These are phyloP conservation scores for Trichoderma atrobrunneum DNA, from an alignment of 2,329 filamentous ascomycete genomes.

Conservation along the genomic window DNA sequence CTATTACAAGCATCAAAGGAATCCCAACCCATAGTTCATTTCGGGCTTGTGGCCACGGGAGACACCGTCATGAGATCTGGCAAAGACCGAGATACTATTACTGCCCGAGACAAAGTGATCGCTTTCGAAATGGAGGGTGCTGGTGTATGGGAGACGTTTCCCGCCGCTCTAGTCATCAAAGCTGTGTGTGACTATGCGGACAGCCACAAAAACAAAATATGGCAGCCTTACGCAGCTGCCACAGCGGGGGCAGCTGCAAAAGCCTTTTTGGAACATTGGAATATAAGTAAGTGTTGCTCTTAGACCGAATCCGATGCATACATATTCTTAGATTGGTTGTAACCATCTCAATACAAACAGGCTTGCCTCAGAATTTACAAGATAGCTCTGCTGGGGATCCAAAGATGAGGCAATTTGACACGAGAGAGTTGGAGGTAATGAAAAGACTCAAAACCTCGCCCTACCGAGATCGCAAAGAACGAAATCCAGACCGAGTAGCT, in stretches of 20 bases:
- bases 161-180: constrained; percentile 27
- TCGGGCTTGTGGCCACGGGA: constrained; percentile 22
- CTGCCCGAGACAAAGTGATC: constrained; percentile 13
- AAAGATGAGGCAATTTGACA: not conserved
- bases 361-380: not conserved
- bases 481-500: not conserved
- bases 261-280: not conserved
- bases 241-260: not conserved
- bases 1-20: accelerated
- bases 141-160: constrained; percentile 28
- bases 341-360: not conserved
- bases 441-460: constrained; percentile 7
- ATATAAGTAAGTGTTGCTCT: accelerated
- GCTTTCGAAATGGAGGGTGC: constrained; percentile 35
- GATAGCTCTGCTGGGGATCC: not conserved
- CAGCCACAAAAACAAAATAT: not conserved
- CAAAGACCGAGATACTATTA: constrained; percentile 33
- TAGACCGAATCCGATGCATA: accelerated
- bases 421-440: not conserved
- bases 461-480: constrained; percentile 16
- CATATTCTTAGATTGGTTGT: not conserved
- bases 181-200: not conserved
- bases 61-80: constrained; percentile 40
- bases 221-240: not conserved
- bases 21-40: not conserved